Evolutionary conservation across 208 protist genomes (phyloP), one percentile per base, ranked within the genome.

Genomic region (Kentomonas sorsogonicus): DNA sequence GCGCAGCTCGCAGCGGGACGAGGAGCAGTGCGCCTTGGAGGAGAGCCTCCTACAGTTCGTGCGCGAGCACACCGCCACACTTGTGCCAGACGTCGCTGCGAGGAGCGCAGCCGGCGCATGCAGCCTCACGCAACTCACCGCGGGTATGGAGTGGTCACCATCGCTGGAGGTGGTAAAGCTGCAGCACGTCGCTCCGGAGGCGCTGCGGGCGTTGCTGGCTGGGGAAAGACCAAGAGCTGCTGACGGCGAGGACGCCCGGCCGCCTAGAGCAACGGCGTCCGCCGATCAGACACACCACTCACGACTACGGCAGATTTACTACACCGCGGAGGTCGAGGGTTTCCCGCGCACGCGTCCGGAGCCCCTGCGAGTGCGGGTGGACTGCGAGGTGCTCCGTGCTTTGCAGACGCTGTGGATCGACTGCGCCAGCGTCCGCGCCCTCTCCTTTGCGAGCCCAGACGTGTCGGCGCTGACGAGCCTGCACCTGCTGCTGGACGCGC

Each of bases 321-420:
- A 40, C 34, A 30, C 39, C 13, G 50, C 27, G 31, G 50, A 54
- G 29, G n/a, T n/a, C n/a, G n/a, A n/a, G n/a, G n/a, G n/a, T n/a
- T n/a, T n/a, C n/a, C n/a, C n/a, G n/a, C n/a, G n/a, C 20, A 52
- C 25, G 23, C 5, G 27, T 30, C 22, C 22, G 5, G n/a, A 10
- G 11, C 46, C 46, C 20, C 16, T 27, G 27, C 13, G 46, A 10
- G 22, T 10, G 15, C 13, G 29, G n/a, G 50, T 41, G 16, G 50
- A 54, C 29, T 11, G 29, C 1, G 4, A 51, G 25, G 58, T 60
- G 34, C 66, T 74, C 22, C 70, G 66, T 13, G 15, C 23, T 13
- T 47, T 86, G 34, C 64, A 86, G 60, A 67, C 81, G 36, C 48
- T 86, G 6, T 86, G 78, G 78, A 26, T 86, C n/a, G 78, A 81